Conservation (phyloP, 306 rosid species). For the Mimosa bimucronata region DNA sequence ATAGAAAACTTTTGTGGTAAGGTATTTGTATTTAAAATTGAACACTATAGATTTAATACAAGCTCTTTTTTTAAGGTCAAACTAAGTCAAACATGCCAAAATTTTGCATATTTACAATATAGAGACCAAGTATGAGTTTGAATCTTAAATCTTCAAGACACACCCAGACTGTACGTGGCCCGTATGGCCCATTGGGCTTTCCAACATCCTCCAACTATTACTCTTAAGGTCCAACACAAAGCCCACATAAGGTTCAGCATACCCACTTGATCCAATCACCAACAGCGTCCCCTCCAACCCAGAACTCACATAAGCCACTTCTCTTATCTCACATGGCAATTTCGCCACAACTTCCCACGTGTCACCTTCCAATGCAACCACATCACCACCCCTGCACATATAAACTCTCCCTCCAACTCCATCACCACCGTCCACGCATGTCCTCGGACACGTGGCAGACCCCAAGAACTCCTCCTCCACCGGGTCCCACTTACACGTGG, state of each 20-base stretch:
- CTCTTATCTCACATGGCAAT: slow-evolving; percentile 51
- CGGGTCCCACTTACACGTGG: slow-evolving; percentile 51
- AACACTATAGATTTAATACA: not conserved
- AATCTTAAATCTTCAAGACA: slow-evolving; percentile 53
- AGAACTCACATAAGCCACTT: slow-evolving; percentile 39
- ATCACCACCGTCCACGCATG: slow-evolving; percentile 40
- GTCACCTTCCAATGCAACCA: slow-evolving; percentile 18
- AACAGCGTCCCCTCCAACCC: slow-evolving; percentile 42
- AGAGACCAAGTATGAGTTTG: not conserved
- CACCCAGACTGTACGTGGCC: slow-evolving; percentile 71
- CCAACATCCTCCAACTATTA: slow-evolving; percentile 49
- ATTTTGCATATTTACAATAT: slow-evolving; percentile 19
- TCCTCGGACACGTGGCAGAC: slow-evolving; percentile 55
- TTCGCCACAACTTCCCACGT: slow-evolving; percentile 50
- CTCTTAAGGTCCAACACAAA: slow-evolving; percentile 39
- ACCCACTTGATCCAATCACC: slow-evolving; percentile 56
- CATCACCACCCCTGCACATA: slow-evolving; percentile 50
- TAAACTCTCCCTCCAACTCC: slow-evolving; percentile 30
- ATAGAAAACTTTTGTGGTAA: not conserved
- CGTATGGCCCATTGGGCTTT: slow-evolving; percentile 43
- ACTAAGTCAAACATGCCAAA: slow-evolving; percentile 24
- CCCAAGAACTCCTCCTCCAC: slow-evolving; percentile 50
- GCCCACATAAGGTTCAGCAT: slow-evolving; percentile 54
- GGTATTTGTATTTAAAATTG: not conserved
- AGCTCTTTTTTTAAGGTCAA: not conserved